phyloP scores from a whole-genome alignment of 306 rosid genomes.

The Glycine soja region DNA sequence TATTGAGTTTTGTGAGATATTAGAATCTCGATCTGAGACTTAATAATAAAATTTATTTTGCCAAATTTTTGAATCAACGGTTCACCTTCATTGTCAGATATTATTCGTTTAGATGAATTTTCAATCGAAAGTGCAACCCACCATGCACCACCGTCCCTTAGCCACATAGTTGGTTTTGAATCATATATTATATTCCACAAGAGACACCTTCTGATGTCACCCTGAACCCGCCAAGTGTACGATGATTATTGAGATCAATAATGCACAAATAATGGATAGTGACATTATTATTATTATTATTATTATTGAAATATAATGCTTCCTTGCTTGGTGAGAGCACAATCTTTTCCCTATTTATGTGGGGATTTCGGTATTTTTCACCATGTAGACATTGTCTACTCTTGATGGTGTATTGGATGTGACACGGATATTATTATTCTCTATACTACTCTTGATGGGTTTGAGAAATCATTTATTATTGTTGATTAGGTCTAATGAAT shows the following conservation, averaged over 20 bases:
- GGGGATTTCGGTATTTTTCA: neutral
- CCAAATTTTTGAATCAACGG: slow-evolving; percentile 6
- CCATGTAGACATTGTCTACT: neutral
- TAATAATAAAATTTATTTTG: no score
- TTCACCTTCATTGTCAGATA: neutral
- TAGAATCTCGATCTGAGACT: no score
- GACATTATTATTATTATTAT: neutral
- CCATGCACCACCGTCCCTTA: neutral
- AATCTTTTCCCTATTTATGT: neutral
- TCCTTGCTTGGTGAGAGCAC: neutral
- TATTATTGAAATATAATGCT: neutral
- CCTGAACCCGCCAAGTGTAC: neutral
- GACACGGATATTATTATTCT: neutral
- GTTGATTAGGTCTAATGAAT: neutral
- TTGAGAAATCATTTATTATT: neutral
- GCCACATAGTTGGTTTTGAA: slow-evolving; percentile 19
- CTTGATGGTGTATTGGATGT: neutral
- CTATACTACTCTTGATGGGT: neutral
- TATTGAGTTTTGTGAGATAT: no score
- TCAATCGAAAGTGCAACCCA: neutral
- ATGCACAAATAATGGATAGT: neutral
- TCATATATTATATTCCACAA: slow-evolving; percentile 13
- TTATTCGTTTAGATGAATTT: neutral
- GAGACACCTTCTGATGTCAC: neutral
- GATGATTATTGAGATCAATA: neutral